phyloP scores from a whole-genome alignment of 257 asterid species.

The Anisodus tanguticus region DNA sequence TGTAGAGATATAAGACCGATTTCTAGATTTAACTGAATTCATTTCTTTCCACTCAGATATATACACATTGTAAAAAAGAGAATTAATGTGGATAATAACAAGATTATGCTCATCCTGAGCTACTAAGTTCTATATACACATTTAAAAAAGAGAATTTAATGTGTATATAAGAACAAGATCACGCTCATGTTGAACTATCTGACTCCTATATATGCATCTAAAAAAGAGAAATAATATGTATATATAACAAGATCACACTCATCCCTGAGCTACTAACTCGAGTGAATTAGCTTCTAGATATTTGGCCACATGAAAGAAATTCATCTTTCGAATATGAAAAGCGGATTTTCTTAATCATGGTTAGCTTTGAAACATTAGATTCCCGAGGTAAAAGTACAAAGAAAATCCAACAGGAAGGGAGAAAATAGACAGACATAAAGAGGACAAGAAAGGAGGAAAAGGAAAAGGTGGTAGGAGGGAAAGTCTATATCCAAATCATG shows the following conservation, averaged over 20 bases:
- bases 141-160: no score
- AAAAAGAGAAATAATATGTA: neutral
- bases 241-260: neutral
- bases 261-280: neutral
- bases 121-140: no score
- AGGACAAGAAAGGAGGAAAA: slow-evolving; percentile 7
- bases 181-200: no score
- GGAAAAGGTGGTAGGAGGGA: slow-evolving; percentile 13
- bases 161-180: no score
- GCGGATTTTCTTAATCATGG: neutral
- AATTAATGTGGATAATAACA: neutral
- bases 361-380: slow-evolving; percentile 15
- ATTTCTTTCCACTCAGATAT: neutral
- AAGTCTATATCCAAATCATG: slow-evolving; percentile 2
- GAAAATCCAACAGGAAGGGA: neutral
- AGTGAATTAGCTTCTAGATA: no score
- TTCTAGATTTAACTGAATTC: neutral
- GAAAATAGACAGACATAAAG: slow-evolving; percentile 25
- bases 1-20: neutral
- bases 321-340: neutral
- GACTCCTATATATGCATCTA: neutral
- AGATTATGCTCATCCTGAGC: neutral
- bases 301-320: neutral
- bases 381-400: slow-evolving; percentile 23
- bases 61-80: neutral